Evolutionary conservation across 768 basidiomycete genomes (phyloP), one percentile per base, ranked within the genome.

Genomic region (Nidularia pulvinata): DNA sequence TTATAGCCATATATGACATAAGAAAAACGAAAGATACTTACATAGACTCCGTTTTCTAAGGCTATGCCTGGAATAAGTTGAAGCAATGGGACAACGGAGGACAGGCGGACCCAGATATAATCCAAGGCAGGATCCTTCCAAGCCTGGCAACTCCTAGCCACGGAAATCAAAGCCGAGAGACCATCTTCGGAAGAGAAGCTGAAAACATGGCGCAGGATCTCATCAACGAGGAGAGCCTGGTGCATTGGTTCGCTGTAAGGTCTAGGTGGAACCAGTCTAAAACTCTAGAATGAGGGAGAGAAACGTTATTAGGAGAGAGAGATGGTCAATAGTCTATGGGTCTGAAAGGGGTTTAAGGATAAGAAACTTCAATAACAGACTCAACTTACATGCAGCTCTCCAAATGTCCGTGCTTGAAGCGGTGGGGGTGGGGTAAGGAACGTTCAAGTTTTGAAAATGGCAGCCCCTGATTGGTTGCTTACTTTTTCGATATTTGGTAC

Each of bases 61-160:
- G 55, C 49, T 22, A 73, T 35, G 5, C 64, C 64, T 5, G 73
- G 68, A 11, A 76, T 65, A 44, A 82, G 65, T 43, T 67, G 59
- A 4, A 82, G 59, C 34, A 82, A 59, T 33, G 80, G 80, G 16
- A 57, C 57, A 13, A 75, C 62, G 22, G 76, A 79, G 30, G 69
- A 57, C 22, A 82, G 61, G 33, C 66, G 67, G 53, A 64, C 58
- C 80, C 80, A 83, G 13, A 80, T 53, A 33, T 65, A 58, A 60
- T 83, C 79, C 13, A 82, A 55, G 11, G 80, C 77, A 33, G 79
- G 80, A 33, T 75, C 73, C 45, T 66, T 73, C 79, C 80, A 83
- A 30, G 77, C 66, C 61, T 58, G 68, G 59, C 78, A 82, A 37
- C 65, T 72, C 53, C 71, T 70, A 1, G 78, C 75, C n/a, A 67